Base-by-base conservation (phyloP, 2,329 filamentous ascomycete species). In the Thelonectria discophora region DNA sequence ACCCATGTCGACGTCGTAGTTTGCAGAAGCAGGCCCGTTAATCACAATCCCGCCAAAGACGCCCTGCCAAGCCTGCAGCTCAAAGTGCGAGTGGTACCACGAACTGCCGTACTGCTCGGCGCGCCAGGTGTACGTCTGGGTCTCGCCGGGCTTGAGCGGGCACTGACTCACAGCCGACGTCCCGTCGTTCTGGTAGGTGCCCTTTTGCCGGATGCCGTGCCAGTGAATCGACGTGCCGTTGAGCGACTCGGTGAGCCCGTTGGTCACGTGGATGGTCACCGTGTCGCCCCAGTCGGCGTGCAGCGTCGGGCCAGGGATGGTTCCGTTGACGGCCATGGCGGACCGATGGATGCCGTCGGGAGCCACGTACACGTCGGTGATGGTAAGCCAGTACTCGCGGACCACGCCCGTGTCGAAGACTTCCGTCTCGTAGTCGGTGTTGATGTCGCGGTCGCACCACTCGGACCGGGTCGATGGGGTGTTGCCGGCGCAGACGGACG, bases 1-100 rank as follows among this genome's bases (percentile, higher is more conserved):
- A 3, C 89, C 88, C 0, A 90, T 77, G 68, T 91, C 89, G 50
- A 84, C 79, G 62, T 91, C 87, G 66, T 89, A 90, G 67, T 86
- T 80, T 13, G 81, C 78, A 2, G 83, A 82, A 0, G 82, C 80
- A 0, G 87, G 87, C 0, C 87, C 88, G 55, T 88, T 81, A 66
- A 90, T 86, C 6, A 66, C 60, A n/a, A 67, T 52, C 0, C 65
- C 65, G 2, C 66, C 66, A 12, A 62, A 61, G 45, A 68, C 51
- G n/a, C 66, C 66, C 40, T 68, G 54, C 12, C 60, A 66, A 20
- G 66, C 66, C 52, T 68, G 66, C 27, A 68, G 52, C 12, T 42
- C 64, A 43, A 67, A 67, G 39, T 68, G 65, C 13, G 65, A 67
- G 21, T 68, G 65, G 13, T 67, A 67, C 65, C 65, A 68, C 1